Evolutionary conservation across 2,329 filamentous ascomycete genomes (phyloP), one percentile per base, ranked within the genome.

Genomic region (Neofusicoccum kwambonambiense): DNA sequence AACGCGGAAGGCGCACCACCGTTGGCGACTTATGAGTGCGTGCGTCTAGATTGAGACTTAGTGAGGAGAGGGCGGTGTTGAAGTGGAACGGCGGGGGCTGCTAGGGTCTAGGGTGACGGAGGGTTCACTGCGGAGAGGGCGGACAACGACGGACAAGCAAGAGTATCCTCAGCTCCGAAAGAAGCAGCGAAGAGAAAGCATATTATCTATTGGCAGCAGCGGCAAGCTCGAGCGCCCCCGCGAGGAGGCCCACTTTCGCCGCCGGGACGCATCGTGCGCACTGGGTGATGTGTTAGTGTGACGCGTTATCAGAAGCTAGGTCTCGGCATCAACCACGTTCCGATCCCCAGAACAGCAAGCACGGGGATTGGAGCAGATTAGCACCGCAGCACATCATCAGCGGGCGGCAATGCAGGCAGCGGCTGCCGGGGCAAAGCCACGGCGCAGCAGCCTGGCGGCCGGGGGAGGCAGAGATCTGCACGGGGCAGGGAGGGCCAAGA

Each of bases 231-330:
- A 60, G 56, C 42, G 41, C n/a, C 9, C 15, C 15, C 41, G 41
- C 31, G 31, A 47, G 31, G 31, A 47, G 31, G 31, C 56, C 56
- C 56, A 45, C 41, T 9, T 35, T 17, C 22, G 27, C 41, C 47
- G 12, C 41, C 50, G 15, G 27, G 37, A n/a, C 22, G 54, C 54
- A 58, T 58, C 15, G 41, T 58, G 54, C 54, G 13, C 56, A 12
- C 31, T 47, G 41, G 39, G 22, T 19, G 41, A 37, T 47, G 56
- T 35, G 31, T 22, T 60, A 47, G 56, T 60, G 56, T 60, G 47
- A 60, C 42, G 42, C 56, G 56, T 60, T 60, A 47, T 60, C 56
- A 60, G 42, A 60, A 47, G 42, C 42, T 22, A 60, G 56, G 56
- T 60, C 56, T 60, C 42, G 56, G 56, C 56, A 39, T 35, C 56